Conservation (phyloP, 2,329 filamentous ascomycete species). For the Cladosporium sp. region DNA sequence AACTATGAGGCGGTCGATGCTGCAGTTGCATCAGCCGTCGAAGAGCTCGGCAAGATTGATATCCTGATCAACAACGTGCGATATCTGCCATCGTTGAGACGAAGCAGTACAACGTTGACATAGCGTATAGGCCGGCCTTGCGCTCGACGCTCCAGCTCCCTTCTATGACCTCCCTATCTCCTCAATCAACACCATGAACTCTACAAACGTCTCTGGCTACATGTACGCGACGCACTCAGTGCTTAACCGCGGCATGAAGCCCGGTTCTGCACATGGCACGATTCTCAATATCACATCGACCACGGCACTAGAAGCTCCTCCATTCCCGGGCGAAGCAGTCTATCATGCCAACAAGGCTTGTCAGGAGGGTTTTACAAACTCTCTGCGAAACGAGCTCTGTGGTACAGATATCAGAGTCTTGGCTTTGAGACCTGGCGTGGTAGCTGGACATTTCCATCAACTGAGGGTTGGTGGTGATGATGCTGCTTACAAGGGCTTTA, state of each 20-base stretch:
- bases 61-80: constrained; percentile 44
- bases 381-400: constrained; percentile 44
- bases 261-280: constrained; percentile 29
- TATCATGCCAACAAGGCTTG: constrained; percentile 47
- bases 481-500: constrained; percentile 40
- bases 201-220: constrained; percentile 47
- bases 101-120: not conserved
- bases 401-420: constrained; percentile 47
- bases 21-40: constrained; percentile 30
- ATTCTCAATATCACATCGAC: constrained; percentile 48
- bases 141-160: constrained; percentile 41
- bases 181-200: constrained; percentile 42
- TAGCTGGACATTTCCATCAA: constrained; percentile 47
- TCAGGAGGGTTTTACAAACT: constrained; percentile 49
- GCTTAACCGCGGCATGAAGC: constrained; percentile 42
- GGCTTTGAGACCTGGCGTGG: constrained; percentile 45
- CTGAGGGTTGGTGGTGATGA: constrained; percentile 44
- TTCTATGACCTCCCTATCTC: constrained; percentile 41
- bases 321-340: constrained; percentile 47
- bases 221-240: constrained; percentile 46
- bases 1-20: constrained; percentile 30
- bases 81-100: not conserved
- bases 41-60: constrained; percentile 38
- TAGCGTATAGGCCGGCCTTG: constrained; percentile 36
- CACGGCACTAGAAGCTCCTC: constrained; percentile 46